Percentiles rank a stretch among this genome's conserved stretches.
These are phyloP conservation scores for Oleoguttula mirabilis DNA, from an alignment of 495 filamentous ascomycete species.

Conservation along the genomic window DNA sequence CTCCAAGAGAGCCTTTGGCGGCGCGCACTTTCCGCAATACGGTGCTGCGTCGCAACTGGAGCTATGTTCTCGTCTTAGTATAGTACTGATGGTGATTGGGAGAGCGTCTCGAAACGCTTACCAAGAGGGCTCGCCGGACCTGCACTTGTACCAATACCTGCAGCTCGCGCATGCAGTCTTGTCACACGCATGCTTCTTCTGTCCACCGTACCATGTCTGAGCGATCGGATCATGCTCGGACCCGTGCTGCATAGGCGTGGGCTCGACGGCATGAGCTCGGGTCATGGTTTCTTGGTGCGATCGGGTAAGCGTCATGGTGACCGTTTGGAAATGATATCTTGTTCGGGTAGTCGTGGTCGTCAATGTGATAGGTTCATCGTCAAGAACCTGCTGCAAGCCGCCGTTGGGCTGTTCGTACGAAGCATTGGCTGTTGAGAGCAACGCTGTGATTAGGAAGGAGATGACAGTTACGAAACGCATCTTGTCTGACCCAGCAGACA, in stretches of 20 bases:
- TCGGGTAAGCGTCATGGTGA: background rate
- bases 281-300: background rate
- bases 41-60: background rate
- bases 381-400: slow-evolving; percentile 4
- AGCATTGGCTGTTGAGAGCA: background rate
- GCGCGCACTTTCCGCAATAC: background rate
- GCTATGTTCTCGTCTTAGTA: background rate
- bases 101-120: background rate
- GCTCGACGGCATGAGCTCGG: background rate
- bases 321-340: background rate
- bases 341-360: slow-evolving; percentile 2
- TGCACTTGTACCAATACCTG: slow-evolving; percentile 1
- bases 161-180: slow-evolving; percentile 11
- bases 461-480: background rate
- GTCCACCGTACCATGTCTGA: slow-evolving; percentile 5
- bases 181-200: slow-evolving; percentile 1
- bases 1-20: background rate
- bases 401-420: background rate
- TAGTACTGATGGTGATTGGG: background rate
- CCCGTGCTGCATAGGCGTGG: background rate
- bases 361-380: background rate
- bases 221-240: background rate
- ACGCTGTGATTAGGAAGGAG: background rate
- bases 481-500: background rate
- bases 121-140: background rate